These are phyloP conservation scores for Aspergillus novoparasiticus DNA, from an alignment of 2,329 filamentous ascomycete species.

Conservation along the genomic window DNA sequence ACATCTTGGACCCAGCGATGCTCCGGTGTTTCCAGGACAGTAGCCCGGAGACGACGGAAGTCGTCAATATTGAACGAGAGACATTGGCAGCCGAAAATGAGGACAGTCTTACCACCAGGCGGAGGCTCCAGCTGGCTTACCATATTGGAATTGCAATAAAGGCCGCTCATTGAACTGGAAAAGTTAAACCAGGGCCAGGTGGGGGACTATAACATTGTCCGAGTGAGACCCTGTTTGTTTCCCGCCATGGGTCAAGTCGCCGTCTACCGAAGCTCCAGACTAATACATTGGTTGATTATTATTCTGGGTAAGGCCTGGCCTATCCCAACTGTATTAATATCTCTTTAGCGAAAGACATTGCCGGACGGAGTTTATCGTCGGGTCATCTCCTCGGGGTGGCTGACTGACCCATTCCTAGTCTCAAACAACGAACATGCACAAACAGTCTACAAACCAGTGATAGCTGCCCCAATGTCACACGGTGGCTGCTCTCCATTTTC, in stretches of 20 bases:
- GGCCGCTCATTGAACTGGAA: no score
- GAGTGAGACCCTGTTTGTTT: background rate
- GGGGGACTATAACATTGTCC: background rate
- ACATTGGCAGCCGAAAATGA: slow-evolving; percentile 24
- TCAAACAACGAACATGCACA: background rate
- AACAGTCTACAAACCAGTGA: background rate
- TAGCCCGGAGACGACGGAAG: slow-evolving; percentile 15
- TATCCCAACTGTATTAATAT: background rate
- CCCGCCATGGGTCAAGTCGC: background rate
- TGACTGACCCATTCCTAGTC: background rate
- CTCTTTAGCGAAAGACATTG: background rate
- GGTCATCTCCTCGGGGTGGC: slow-evolving; percentile 19
- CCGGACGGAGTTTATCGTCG: slow-evolving; percentile 20
- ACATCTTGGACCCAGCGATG: slow-evolving; percentile 20
- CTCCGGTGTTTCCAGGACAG: slow-evolving; percentile 14
- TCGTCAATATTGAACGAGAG: slow-evolving; percentile 16
- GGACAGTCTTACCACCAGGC: slow-evolving; percentile 5
- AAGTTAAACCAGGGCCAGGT: background rate
- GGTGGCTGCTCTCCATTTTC: background rate
- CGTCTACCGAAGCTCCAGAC: no score
- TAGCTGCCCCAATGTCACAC: background rate
- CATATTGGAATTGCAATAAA: background rate
- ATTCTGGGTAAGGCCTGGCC: no score
- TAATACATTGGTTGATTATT: no score
- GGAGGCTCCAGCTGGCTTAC: background rate